phyloP scores from a whole-genome alignment of 129 eudicot species.

The Apium graveolens region DNA sequence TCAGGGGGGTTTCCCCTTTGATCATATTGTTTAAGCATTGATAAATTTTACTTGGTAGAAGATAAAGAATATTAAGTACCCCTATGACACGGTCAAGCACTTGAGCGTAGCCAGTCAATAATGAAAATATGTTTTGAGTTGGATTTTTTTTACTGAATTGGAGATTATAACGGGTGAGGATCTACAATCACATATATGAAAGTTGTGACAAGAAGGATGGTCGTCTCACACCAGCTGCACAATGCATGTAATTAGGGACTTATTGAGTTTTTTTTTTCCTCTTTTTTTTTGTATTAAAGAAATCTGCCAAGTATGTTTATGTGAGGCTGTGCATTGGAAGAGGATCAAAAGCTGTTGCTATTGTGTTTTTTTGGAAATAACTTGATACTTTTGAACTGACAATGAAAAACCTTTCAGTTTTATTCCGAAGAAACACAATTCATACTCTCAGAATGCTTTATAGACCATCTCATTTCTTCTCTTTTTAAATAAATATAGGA shows the following conservation, averaged over 20 bases:
- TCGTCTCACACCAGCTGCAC: neutral
- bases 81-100: neutral
- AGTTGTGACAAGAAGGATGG: neutral
- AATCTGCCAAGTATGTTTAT: neutral
- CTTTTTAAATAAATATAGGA: neutral
- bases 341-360: conserved; percentile 1
- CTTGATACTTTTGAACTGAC: neutral
- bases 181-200: neutral
- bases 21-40: neutral
- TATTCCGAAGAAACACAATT: neutral
- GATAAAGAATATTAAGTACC: neutral
- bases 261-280: neutral
- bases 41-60: neutral
- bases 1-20: neutral
- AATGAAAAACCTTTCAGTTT: neutral
- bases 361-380: neutral
- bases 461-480: neutral
- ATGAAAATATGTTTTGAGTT: neutral
- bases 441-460: neutral
- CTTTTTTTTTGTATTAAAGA: neutral
- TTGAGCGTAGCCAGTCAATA: neutral
- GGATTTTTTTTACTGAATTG: neutral
- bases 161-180: neutral
- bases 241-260: neutral
- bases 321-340: neutral